A percentile compares a stretch with the other conserved stretches of the same genome.
Evolutionary conservation across 371 early-diverging fungal species (phyloP).

Genomic region (Smittium culicis): DNA sequence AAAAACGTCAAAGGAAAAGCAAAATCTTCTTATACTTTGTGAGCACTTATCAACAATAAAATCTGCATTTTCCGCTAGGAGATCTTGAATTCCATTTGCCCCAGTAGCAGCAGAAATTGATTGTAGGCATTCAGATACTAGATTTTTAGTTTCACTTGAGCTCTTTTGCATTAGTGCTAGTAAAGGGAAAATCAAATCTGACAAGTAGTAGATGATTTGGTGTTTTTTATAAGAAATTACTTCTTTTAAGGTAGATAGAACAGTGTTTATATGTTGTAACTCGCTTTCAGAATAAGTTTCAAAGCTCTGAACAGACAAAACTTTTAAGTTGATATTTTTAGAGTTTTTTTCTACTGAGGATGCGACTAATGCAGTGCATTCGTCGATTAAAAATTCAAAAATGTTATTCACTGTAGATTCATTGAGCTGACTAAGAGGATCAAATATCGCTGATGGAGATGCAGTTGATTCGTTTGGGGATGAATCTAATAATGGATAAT

Average conservation of each 20-base stretch:
- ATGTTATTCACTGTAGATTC: neutral
- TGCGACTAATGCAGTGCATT: neutral
- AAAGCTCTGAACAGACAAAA: neutral
- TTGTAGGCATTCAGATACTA: neutral
- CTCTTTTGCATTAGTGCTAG: neutral
- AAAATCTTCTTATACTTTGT: neutral
- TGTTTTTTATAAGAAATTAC: neutral
- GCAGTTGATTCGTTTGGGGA: neutral
- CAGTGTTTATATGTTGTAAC: neutral
- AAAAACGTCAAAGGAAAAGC: neutral
- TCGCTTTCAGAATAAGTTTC: neutral
- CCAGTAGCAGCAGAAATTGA: neutral
- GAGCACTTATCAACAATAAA: conserved; percentile 3
- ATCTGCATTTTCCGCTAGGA: conserved; percentile 4
- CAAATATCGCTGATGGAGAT: neutral
- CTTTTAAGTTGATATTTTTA: neutral
- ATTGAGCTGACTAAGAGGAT: neutral
- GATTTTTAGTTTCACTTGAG: neutral
- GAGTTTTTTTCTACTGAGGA: neutral
- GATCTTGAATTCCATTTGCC: neutral
- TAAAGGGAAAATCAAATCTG: neutral
- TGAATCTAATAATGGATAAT: neutral
- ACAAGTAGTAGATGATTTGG: neutral
- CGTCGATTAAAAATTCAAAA: neutral
- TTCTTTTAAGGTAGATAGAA: neutral